These are phyloP conservation scores for Fistulifera solaris DNA, from an alignment of 108 stramenopile genomes.

Conservation along the genomic window DNA sequence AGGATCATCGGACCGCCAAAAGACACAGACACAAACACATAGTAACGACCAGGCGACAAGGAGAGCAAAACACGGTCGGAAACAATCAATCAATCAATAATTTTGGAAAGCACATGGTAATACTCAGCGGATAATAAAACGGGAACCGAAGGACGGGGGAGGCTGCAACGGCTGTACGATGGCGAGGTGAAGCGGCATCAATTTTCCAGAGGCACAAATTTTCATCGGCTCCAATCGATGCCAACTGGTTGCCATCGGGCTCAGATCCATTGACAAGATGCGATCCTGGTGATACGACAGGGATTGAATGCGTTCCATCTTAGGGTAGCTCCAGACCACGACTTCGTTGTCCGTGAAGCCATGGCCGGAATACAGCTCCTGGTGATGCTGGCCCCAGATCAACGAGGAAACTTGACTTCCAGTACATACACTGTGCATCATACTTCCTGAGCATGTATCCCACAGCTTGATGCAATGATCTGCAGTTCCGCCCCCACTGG, in stretches of 20 bases:
- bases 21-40: no score
- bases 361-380: slow-evolving; percentile 81
- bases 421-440: slow-evolving; percentile 83
- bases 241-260: slow-evolving; percentile 75
- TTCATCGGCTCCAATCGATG: slow-evolving; percentile 86
- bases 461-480: slow-evolving; percentile 93
- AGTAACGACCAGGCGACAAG: no score
- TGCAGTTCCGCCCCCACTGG: slow-evolving; percentile 87
- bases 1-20: no score
- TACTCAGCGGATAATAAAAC: no score
- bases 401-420: slow-evolving; percentile 85
- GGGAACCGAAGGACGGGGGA: no score
- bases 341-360: slow-evolving; percentile 27
- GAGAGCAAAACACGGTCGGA: no score
- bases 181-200: slow-evolving; percentile 37
- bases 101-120: no score
- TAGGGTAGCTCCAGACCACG: slow-evolving; percentile 68
- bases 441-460: slow-evolving; percentile 65
- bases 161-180: no score
- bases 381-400: slow-evolving; percentile 71
- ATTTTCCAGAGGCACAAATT: slow-evolving; percentile 91
- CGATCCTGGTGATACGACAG: slow-evolving; percentile 77
- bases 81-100: no score
- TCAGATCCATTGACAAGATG: slow-evolving; percentile 72
- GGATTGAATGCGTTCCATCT: slow-evolving; percentile 81